Evolutionary conservation across 2,329 filamentous ascomycete genomes (phyloP).

Genomic region (Diaporthe humulicola): DNA sequence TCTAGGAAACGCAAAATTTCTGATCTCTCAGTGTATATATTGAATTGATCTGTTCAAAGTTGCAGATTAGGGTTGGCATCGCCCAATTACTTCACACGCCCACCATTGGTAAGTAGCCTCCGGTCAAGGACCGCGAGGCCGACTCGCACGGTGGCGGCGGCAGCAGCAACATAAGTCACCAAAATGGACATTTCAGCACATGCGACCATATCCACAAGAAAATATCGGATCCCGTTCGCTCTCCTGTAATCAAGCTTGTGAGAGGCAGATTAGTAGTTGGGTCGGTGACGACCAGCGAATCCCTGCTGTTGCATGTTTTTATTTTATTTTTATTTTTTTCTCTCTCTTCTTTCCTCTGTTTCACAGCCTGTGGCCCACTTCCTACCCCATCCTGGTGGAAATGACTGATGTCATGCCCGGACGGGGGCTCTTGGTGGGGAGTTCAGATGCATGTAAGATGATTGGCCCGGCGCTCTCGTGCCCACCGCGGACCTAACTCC

Average conservation of each 20-base stretch:
- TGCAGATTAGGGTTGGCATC: background rate
- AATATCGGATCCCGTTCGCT: constrained; percentile 24
- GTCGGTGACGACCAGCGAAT: constrained; percentile 25
- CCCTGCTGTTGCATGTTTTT: constrained; percentile 20
- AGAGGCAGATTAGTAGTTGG: constrained; percentile 18
- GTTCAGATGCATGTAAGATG: constrained; percentile 1
- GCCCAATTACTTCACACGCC: no score
- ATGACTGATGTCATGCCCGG: background rate
- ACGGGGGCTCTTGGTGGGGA: background rate
- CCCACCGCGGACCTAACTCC: background rate
- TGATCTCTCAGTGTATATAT: background rate
- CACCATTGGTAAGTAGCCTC: background rate
- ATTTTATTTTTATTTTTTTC: background rate
- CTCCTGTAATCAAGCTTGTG: constrained; percentile 25
- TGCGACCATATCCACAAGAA: constrained; percentile 19
- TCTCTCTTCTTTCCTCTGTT: background rate
- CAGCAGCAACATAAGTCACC: background rate
- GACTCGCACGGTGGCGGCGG: background rate
- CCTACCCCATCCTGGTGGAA: no score
- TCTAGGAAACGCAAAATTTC: background rate
- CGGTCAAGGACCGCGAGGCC: background rate
- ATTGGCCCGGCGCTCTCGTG: background rate
- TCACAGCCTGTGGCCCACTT: background rate
- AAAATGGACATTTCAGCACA: background rate
- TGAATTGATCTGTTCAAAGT: background rate